Evolutionary conservation across 2,329 filamentous ascomycete species (phyloP).

Genomic region (Epichloe hybrida): DNA sequence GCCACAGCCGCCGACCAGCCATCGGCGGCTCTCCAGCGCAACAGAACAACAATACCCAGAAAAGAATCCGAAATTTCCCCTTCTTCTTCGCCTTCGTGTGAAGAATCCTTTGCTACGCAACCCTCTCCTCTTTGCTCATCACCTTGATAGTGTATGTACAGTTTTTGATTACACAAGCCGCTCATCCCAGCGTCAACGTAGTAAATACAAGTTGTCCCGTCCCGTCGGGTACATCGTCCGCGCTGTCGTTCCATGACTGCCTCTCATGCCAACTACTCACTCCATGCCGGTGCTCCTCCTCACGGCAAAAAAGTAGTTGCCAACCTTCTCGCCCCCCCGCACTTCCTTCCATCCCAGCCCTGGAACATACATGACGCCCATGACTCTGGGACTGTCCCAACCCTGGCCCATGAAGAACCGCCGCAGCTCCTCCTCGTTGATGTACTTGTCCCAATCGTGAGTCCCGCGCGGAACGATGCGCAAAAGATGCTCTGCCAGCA

Average conservation of each 20-base stretch:
- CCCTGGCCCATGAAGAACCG: slow-evolving; percentile 36
- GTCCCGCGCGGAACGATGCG: slow-evolving; percentile 84
- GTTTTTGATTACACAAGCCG: neutral
- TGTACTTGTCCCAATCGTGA: slow-evolving; percentile 93
- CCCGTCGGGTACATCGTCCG: neutral
- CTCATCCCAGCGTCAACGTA: neutral
- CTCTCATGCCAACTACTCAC: neutral
- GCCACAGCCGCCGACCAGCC: too few relatives aligned
- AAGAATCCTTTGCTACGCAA: too few relatives aligned
- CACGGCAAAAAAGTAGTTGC: slow-evolving; percentile 97
- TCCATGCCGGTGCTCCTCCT: slow-evolving; percentile 23
- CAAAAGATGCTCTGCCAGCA: slow-evolving; percentile 78
- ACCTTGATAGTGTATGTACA: neutral
- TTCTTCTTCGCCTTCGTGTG: too few relatives aligned
- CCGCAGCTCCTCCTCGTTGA: slow-evolving; percentile 69
- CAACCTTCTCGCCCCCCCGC: slow-evolving; percentile 61
- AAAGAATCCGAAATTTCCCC: too few relatives aligned
- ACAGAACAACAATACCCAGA: too few relatives aligned
- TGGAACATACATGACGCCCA: slow-evolving; percentile 84
- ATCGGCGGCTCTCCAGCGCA: too few relatives aligned
- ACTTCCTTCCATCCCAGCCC: slow-evolving; percentile 83
- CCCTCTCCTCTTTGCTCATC: too few relatives aligned
- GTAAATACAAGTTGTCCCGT: neutral
- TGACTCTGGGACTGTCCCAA: slow-evolving; percentile 49
- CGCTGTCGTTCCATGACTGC: neutral